Evolutionary conservation across 2,329 filamentous ascomycete genomes (phyloP), one percentile per base, ranked within the genome.

Genomic region (Zymoseptoria crescenta): DNA sequence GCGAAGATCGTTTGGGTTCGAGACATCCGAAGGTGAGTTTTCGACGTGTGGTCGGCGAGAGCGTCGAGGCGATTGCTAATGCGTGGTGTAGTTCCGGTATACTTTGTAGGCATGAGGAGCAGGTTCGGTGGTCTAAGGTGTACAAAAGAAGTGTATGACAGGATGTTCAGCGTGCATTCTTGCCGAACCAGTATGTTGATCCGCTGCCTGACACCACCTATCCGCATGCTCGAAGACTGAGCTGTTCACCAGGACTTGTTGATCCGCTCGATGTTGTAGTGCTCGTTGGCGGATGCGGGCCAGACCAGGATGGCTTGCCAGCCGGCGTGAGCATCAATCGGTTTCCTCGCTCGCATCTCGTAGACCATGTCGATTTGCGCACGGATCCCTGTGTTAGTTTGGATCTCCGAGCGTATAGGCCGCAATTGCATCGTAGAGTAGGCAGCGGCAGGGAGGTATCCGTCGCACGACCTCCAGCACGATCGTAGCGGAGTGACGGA

Each of bases 21-120:
- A 65, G 72, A 16, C 76, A 78, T 66, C 76, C 76, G 6, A 61
- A 65, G 2, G 77, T 77, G 61, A 70, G 70, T 55, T 78, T 76
- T 62, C 10, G 16, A 41, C 10, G 35, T 16, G 13, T 9, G 10
- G 35, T 10, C 16, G 10, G 9, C 9, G 35, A 41, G 35, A 41
- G 35, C 9, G 35, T 13, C 35, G 35, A 41, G 35, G 35, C 10
- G 10, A 13, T 16, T 41, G 35, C 35, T 45, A 45, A 45, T 45
- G 2, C 35, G 10, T 7, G 3, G 3, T 13, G 13, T 16, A 45
- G 35, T 45, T 45, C 35, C 35, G 35, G 10, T 45, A 45, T 16
- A 45, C 35, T 45, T 45, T 45, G 35, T 45, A 45, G 35, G 16
- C 51, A 13, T 30, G 45, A 58, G n/a, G 41, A 48, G 13, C 45